Base-by-base conservation (phyloP, 768 basidiomycete species). In the Porpolomopsis calyptriformis region DNA sequence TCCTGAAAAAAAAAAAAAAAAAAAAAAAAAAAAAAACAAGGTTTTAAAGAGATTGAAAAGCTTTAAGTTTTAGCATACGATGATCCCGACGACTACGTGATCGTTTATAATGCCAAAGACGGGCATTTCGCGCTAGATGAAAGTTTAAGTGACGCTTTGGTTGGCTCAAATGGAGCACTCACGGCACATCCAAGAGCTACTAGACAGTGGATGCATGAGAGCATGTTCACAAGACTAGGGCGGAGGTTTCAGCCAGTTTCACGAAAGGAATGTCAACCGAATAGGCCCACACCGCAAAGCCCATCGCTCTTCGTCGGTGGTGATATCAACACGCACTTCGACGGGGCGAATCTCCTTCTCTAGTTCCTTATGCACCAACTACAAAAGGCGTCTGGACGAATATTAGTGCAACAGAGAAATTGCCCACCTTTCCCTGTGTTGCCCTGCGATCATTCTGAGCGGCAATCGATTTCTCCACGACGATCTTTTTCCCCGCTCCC, bases 301-400 rank as follows among this genome's bases (percentile, higher is more conserved):
- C 83, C 90, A 93, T 20, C 69, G 70, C 49, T 92, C 86, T 62
- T 90, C 90, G 2, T 68, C 55, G 0, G 73, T 76, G 0, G 59
- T 60, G 10, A 74, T 58, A 1, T 62, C 60, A 2, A 93, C 76
- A 14, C 61, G 19, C 22, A 84, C 48, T 50, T 77, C 73, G 44
- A 77, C 72, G 0, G 78, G 70, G 40, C 68, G 70, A 12, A 91
- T 64, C 60, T 91, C 84, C 14, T 72, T 70, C 59, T 94, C 88
- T 18, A 94, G 68, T 40, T 72, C 68, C 52, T 81, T 81, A 61
- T 94, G 91, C 3, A 93, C 74, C 19, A 71, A 74, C 81, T 87
- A 45, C 24, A 26, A 25, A 11, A 29, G 6, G 18, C 20, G 19
- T 27, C 37, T 38, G 35, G 47, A 44, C 39, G 10, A 34, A 26